Base-by-base conservation (phyloP, 257 asterid species). In the Ballota nigra region DNA sequence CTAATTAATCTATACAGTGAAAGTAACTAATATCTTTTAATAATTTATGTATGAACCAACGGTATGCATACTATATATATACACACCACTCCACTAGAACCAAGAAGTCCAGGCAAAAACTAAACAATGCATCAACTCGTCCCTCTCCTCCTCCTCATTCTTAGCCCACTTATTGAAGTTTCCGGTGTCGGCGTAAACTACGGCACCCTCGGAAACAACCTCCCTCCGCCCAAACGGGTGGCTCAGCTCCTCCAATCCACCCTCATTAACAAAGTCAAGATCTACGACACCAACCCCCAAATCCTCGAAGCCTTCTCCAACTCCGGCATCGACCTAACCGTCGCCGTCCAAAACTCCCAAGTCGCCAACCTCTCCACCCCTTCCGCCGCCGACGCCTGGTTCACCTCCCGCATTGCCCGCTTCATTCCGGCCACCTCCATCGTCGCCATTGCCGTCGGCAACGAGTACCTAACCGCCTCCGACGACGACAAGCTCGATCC, bases 151-250 rank as follows among this genome's bases (percentile, higher is more conserved):
- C 73, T 63, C 63, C 28, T 73, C 15, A 51, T 80, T 2, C 69
- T 78, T 57, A 43, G 5, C 64, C 60, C 67, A 7, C 71, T 53
- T 12, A 41, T 5, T 66, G 1, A 38, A 40, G 87, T 73, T 58
- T 74, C 76, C 15, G 60, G 76, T 55, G 59, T 89, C 11, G 96
- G 96, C 38, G 55, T 89, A 58, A 87, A 87, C 81, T 89, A 89
- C 20, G 96, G 94, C 73, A 87, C 89, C 0, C 12, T 87, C n/a
- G 96, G 86, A 72, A 85, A 80, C 84, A 85, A 89, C 79, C 91
- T 89, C 31, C 94, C 94, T 8, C 75, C 86, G 0, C 96, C 94
- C 0, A 82, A 83, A 55, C 78, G 64, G 66, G 91, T 89, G 64
- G 89, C 91, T 62, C 91, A 82, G 75, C 78, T 89, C 11, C 88